Base-by-base conservation (phyloP, 2,329 filamentous ascomycete species). In the Talaromyces albobiverticillius region DNA sequence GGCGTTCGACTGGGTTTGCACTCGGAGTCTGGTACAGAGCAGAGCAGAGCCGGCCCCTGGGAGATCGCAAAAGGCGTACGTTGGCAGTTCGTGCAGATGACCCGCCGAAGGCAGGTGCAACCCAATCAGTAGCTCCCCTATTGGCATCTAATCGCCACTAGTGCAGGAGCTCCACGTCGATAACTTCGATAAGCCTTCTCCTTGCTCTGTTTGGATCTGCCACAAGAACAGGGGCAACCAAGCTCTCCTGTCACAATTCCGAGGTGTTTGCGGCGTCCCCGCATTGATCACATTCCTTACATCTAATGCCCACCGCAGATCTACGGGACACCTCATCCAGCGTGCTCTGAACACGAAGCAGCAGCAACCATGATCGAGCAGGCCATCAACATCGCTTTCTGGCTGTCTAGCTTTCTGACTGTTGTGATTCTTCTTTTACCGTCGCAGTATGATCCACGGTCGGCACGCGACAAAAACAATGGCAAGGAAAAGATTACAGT, bases 401-500 rank as follows among this genome's bases (percentile, higher is more conserved):
- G 56, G 61, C 60, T 82, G 41, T 80, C 77, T 14, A 79, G 74
- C 3, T 61, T 74, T 10, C 62, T 83, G 59, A 79, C 78, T 7
- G 57, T 80, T 38, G 63, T 82, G 34, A 73, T 85, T 23, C 57
- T 82, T 49, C 74, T 77, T 7, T 67, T 83, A 13, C 82, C 82
- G 1, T 76, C 76, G 20, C 74, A 76, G 60, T 83, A 82, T 68
- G 69, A 70, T 32, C 69, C 73, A 11, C 61, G 64, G 10, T 60
- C 62, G 13, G 57, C 60, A 20, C 52, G 58, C 14, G 57, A 68
- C 32, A 57, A 57, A 45, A 41, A 51, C 60, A 64, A 51, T 57
- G 61, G 53, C 16, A 38, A 55, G n/a, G 58, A 54, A 5, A 54
- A 79, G 55, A 72, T 76, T 32, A 81, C 79, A 0, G 81, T 93